A percentile compares a stretch with the other conserved stretches of the same genome.
Evolutionary conservation across 768 basidiomycete genomes (phyloP).

Genomic region (Leccinum subtestaceum): DNA sequence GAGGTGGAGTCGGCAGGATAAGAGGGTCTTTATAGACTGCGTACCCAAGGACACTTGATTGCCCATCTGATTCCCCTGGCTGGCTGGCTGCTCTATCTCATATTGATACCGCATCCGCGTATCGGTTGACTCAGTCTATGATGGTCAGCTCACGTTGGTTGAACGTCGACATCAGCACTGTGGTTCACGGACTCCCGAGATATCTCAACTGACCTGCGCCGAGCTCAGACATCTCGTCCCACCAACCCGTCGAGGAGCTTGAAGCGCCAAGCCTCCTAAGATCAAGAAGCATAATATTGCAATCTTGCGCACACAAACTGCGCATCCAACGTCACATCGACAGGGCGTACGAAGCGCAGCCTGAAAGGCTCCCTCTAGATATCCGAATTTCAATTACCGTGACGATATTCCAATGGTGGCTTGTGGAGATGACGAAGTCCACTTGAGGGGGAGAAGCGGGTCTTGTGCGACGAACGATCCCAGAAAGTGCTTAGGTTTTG

Average conservation of each 20-base stretch:
- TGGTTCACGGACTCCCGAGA: neutral
- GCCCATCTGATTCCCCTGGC: neutral
- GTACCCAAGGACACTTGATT: neutral
- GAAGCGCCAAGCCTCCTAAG: neutral
- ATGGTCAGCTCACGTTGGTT: neutral
- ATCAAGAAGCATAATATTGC: neutral
- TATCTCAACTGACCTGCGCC: neutral
- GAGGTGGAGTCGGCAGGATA: conserved; percentile 5
- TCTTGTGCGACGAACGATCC: neutral
- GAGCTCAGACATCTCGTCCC: neutral
- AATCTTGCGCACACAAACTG: neutral
- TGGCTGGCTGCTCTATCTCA: neutral
- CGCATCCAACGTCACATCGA: neutral
- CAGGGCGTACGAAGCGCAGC: neutral
- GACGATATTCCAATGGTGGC: neutral
- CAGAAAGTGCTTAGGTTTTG: neutral
- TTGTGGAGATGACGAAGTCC: neutral
- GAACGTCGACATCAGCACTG: neutral
- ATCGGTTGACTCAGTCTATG: neutral
- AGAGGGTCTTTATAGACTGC: neutral
- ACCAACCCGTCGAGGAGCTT: neutral
- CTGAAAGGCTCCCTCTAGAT: neutral
- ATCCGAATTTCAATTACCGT: neutral
- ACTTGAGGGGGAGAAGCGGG: neutral
- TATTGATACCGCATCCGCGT: neutral